Base-by-base conservation (phyloP, 2,329 filamentous ascomycete genomes). In the Fusarium xyrophilum region DNA sequence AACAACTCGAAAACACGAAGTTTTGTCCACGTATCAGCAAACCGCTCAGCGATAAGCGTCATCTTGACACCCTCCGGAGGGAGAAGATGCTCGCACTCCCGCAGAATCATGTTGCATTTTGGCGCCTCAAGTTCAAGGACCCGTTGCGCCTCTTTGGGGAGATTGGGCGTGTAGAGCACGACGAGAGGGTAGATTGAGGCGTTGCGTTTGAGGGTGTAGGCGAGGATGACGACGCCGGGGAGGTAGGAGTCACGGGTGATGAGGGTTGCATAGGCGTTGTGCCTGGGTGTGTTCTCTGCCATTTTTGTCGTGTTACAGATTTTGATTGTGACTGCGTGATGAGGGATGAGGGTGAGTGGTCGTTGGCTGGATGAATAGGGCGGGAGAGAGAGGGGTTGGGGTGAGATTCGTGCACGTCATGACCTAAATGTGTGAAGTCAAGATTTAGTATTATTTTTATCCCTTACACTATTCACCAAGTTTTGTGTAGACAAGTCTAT, bases 221-320 rank as follows among this genome's bases (percentile, higher is more conserved):
- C 68, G 2, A 72, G 66, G 25, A 71, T 63, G 6, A 72, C 50
- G 19, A 72, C 63, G 3, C 69, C 69, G n/a, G 69, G 63, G 25
- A 72, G 54, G 32, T 72, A 72, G 7, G 69, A 71, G 25, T 69
- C 47, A 17, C 68, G 68, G 15, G 69, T 72, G 44, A 72, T 68
- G 56, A 72, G 69, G 47, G 69, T 72, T 53, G 68, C 63, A 55
- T 69, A 72, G 52, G 68, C 68, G 9, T 72, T 71, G 30, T 53
- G 44, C 50, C 60, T 35, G 14, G 46, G 12, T 25, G 27, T 6
- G 12, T 42, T 50, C 2, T n/a, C 23, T 36, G 48, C 40, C 63
- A 67, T 67, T 28, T 52, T 25, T 12, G 36, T 59, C 54, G 9
- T 25, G 12, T 32, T 63, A 50, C 59, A 63, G 33, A 36, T 33